These are phyloP conservation scores for Penicillium italicum DNA, from an alignment of 2,329 filamentous ascomycete genomes.

Conservation along the genomic window DNA sequence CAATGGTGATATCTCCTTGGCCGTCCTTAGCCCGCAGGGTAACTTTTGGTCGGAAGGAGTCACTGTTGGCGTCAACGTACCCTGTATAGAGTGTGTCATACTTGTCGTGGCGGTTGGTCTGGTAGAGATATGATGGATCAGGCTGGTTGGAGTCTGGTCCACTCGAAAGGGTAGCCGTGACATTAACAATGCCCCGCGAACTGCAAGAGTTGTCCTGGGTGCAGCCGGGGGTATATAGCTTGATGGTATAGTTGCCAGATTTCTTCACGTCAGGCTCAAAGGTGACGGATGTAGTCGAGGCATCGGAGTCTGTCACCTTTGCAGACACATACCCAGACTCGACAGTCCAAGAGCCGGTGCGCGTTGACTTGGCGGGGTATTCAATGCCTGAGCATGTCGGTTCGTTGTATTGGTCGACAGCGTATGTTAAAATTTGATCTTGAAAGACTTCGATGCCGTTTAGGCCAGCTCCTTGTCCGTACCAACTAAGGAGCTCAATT, in stretches of 20 bases:
- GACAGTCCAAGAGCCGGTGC: conserved; percentile 70
- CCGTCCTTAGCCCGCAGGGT: conserved; percentile 68
- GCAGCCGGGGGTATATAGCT: conserved; percentile 90
- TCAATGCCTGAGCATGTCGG: conserved; percentile 68
- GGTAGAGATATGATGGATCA: conserved; percentile 65
- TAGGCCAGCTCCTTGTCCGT: conserved; percentile 78
- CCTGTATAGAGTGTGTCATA: conserved; percentile 91
- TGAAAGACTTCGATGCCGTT: conserved; percentile 83
- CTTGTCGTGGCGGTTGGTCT: conserved; percentile 95
- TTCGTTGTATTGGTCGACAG: conserved; percentile 83
- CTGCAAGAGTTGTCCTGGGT: conserved; percentile 71
- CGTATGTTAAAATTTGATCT: conserved; percentile 80
- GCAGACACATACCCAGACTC: conserved; percentile 74
- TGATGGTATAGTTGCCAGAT: conserved; percentile 87
- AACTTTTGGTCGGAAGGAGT: conserved; percentile 73
- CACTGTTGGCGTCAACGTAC: conserved; percentile 70
- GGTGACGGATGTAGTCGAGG: conserved; percentile 64
- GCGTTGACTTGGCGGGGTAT: conserved; percentile 62
- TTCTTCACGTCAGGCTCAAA: conserved; percentile 74
- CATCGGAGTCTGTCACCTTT: conserved; percentile 55
- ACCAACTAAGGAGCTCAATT: conserved; percentile 82
- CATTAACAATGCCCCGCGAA: conserved; percentile 73
- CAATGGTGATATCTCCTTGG: conserved; percentile 65
- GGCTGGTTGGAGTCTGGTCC: conserved; percentile 45
- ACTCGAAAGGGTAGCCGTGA: conserved; percentile 67